Percentiles rank a stretch among this genome's conserved stretches.
phyloP scores from a whole-genome alignment of 768 basidiomycete species.

The Chiua virens region DNA sequence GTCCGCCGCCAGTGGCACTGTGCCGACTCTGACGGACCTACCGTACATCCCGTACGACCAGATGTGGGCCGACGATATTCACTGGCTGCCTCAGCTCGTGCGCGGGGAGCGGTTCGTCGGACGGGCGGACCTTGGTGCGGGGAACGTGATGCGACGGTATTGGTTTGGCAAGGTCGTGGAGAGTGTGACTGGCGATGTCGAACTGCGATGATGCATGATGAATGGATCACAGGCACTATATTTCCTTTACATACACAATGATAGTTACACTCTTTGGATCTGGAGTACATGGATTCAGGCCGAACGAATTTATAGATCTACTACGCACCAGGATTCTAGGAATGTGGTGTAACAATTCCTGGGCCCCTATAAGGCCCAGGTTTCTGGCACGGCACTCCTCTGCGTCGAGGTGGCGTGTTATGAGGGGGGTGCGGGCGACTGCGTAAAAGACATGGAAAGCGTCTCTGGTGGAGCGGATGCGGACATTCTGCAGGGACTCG shows the following conservation, averaged over 20 bases:
- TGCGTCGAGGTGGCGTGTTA: conserved; percentile 78
- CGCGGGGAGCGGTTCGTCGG: conserved; percentile 44
- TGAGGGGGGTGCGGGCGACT: conserved; percentile 71
- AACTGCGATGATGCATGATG: no score
- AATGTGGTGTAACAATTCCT: no score
- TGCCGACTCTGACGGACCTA: conserved; percentile 4
- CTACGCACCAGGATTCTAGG: no score
- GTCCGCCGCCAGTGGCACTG: not conserved
- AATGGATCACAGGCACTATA: no score
- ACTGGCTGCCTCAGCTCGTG: conserved; percentile 69
- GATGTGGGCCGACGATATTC: conserved; percentile 62
- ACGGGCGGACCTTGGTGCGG: conserved; percentile 63
- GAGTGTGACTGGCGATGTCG: not conserved
- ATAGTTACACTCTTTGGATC: no score
- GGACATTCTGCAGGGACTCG: conserved; percentile 71
- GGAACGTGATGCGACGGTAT: conserved; percentile 74
- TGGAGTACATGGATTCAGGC: no score
- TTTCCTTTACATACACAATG: no score
- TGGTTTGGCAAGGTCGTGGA: conserved; percentile 71
- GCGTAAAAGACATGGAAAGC: conserved; percentile 82
- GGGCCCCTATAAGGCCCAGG: no score
- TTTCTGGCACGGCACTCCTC: conserved; percentile 76
- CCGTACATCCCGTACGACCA: conserved; percentile 54
- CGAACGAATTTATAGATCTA: no score
- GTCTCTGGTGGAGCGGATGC: conserved; percentile 76